phyloP scores from a whole-genome alignment of 228 moss, liverwort and hornwort genomes.

The Sphagnum magellanicum region DNA sequence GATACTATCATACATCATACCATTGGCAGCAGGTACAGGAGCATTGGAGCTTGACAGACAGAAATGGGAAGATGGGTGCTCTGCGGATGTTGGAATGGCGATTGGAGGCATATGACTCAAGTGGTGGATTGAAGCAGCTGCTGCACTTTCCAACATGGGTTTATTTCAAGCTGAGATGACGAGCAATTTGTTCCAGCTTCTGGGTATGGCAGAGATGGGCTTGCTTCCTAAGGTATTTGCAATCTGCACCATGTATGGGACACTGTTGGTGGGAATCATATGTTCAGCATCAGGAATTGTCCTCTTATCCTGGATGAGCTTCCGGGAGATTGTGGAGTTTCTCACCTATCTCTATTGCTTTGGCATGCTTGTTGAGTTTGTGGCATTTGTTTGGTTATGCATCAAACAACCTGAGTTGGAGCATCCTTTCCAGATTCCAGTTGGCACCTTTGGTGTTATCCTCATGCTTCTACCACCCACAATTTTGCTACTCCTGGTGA shows the following conservation, averaged over 20 bases:
- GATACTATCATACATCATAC: conserved; percentile 29
- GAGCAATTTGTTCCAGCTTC: conserved; percentile 46
- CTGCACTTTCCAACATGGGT: conserved; percentile 48
- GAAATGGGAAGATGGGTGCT: conserved; percentile 52
- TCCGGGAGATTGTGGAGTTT: conserved; percentile 51
- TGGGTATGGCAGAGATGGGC: conserved; percentile 46
- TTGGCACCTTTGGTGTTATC: conserved; percentile 30
- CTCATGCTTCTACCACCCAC: conserved; percentile 38
- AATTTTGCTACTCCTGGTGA: conserved; percentile 37
- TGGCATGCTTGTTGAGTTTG: conserved; percentile 42
- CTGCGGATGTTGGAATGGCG: conserved; percentile 31
- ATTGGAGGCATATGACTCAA: conserved; percentile 34
- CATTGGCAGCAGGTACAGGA: conserved; percentile 42
- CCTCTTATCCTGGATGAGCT: conserved; percentile 50
- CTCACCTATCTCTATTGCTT: conserved; percentile 44
- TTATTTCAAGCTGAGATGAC: conserved; percentile 61
- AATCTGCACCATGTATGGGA: conserved; percentile 34
- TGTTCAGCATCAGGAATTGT: conserved; percentile 34
- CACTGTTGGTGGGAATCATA: conserved; percentile 31
- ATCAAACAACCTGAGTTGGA: conserved; percentile 26
- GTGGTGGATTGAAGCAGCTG: conserved; percentile 42
- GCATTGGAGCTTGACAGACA: conserved; percentile 26
- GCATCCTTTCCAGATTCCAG: conserved; percentile 36
- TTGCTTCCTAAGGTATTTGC: conserved; percentile 44
- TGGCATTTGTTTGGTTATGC: conserved; percentile 38